Conservation (phyloP, 495 filamentous ascomycete genomes). For the Xylaria palmicola region DNA sequence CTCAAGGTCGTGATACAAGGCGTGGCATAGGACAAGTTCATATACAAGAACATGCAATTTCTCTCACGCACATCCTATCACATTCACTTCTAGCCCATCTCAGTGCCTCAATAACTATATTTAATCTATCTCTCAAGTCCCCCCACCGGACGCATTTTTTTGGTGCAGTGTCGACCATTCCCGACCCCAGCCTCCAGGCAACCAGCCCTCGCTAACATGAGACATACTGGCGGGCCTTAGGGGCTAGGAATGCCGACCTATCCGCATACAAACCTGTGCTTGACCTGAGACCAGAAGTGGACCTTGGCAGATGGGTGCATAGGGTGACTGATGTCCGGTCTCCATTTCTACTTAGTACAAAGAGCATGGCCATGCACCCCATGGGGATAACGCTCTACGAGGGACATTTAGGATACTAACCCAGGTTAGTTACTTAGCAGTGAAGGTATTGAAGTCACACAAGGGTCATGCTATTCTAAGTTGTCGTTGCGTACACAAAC, state of each 20-base stretch:
- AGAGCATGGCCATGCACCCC: background rate
- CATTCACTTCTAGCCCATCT: background rate
- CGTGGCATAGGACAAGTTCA: conserved; percentile 8
- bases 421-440: background rate
- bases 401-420: background rate
- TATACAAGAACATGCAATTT: background rate
- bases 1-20: conserved; percentile 37
- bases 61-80: background rate
- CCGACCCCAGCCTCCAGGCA: too few relatives aligned
- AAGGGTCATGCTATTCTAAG: background rate
- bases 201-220: too few relatives aligned
- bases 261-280: background rate
- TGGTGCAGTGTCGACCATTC: too few relatives aligned
- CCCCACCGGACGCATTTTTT: too few relatives aligned
- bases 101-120: too few relatives aligned
- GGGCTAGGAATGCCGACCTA: background rate
- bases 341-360: background rate
- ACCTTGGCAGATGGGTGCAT: too few relatives aligned
- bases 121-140: too few relatives aligned
- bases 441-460: background rate
- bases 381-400: background rate
- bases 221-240: too few relatives aligned
- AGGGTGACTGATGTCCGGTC: conserved; percentile 2
- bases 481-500: background rate
- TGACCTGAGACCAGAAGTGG: background rate